Base-by-base conservation (phyloP, 768 basidiomycete species). In the Sistotremastrum niveocremeum region DNA sequence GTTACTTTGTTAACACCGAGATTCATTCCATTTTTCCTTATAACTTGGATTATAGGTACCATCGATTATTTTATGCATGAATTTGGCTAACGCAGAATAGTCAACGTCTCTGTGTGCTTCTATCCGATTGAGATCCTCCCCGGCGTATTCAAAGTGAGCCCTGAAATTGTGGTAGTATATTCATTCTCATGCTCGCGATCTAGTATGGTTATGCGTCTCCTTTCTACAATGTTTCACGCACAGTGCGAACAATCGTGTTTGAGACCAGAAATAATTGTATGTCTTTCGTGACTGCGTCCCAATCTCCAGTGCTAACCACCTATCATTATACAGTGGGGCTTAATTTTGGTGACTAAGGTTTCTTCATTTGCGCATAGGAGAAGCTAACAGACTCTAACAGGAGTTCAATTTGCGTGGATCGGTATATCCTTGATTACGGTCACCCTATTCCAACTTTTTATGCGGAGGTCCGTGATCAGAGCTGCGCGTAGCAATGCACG, bases 131-230 rank as follows among this genome's bases (percentile, higher is more conserved):
- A 75, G 43, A 58, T 75, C 1, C 62, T 82, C 1, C 80, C 81
- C 0, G 52, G 52, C 36, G 49, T 84, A 47, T 83, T 70, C 60
- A 20, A 20, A 20, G 20, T 20, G 20, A 20, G 20, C 20, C 20
- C 20, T 20, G 1, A 20, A 20, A 20, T 20, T 20, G 2, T 20
- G 20, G 20, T 20, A 20, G 20, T 20, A 20, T 20, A 20, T 20
- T 20, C 20, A 20, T 20, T 20, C 20, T 6, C 5, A 28, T 37
- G 44, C 47, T 53, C 48, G 20, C 20, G 20, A 20, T 20, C 20
- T 70, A 67, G 41, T 84, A 84, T 49, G 84, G 81, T 1, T 81
- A 76, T 51, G 81, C 73, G 0, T 68, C 67, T 51, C 84, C 84
- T 1, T 84, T 86, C 55, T 84, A 81, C 57, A 81, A 84, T 52